phyloP scores from a whole-genome alignment of 2,329 filamentous ascomycete species.

The Ascosphaera acerosa region DNA sequence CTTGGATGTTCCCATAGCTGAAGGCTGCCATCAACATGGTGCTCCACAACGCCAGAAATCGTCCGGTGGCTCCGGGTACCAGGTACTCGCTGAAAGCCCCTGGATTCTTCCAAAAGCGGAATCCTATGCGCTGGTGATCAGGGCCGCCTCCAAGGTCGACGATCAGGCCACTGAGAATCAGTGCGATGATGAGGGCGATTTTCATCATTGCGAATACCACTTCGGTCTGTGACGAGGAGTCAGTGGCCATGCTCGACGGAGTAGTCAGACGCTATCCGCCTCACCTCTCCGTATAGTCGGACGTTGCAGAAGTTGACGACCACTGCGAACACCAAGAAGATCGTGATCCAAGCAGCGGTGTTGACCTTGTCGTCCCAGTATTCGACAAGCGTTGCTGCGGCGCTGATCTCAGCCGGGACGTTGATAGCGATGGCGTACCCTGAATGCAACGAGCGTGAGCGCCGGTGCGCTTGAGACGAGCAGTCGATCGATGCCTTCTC shows the following conservation, averaged over 20 bases:
- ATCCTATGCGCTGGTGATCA: constrained; percentile 24
- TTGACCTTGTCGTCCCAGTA: constrained; percentile 29
- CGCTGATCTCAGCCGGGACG: constrained; percentile 35
- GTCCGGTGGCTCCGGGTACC: constrained; percentile 21
- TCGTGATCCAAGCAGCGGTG: constrained; percentile 26
- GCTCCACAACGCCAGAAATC: constrained; percentile 27
- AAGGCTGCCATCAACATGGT: constrained; percentile 27
- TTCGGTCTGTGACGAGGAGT: constrained; percentile 11
- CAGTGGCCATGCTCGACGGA: no score
- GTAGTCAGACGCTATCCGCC: no score
- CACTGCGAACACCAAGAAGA: constrained; percentile 33
- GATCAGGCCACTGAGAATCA: constrained; percentile 25
- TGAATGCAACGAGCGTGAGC: constrained; percentile 21
- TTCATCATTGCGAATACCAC: constrained; percentile 29
- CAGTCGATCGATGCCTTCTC: constrained; percentile 18
- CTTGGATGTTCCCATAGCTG: constrained; percentile 29
- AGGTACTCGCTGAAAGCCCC: constrained; percentile 25
- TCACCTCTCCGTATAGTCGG: constrained; percentile 24
- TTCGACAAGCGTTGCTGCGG: constrained; percentile 37
- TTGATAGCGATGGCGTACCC: constrained; percentile 24
- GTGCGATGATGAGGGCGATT: constrained; percentile 25
- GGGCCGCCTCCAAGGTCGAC: constrained; percentile 32
- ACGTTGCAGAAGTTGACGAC: constrained; percentile 24
- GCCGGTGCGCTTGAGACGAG: constrained; percentile 19
- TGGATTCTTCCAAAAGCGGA: constrained; percentile 26